Base-by-base conservation (phyloP, 306 rosid species). In the Neltuma alba region DNA sequence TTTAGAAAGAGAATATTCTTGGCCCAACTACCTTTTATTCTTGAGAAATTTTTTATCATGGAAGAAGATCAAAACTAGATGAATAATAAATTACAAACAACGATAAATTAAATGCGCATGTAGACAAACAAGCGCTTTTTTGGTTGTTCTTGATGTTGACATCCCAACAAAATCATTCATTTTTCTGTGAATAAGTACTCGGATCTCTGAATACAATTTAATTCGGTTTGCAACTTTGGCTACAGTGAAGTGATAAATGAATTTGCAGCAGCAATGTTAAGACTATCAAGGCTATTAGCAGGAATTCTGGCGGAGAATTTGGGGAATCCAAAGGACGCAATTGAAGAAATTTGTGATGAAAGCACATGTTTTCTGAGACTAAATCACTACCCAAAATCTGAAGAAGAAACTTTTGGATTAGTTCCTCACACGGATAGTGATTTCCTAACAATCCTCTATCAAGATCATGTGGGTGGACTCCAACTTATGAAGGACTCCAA, bases 401-500 rank as follows among this genome's bases (percentile, higher is more conserved):
- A 78, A 57, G 96, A 90, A 25, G 82, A 89, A 70, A 82, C 83
- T 41, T 83, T 81, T 44, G 98, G 98, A 28, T 76, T 92, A 75
- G 96, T 94, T 69, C 97, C 98, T 36, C 98, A 94, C 80, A 94
- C 98, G 41, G 98, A 94, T 80, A 94, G 97, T 62, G 98, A 92
- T 83, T 94, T 92, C 78, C 93, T 94, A 34, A 94, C 98, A 72
- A 85, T 94, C 76, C 96, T 94, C 16, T 68, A 79, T 80, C 98
- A 94, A 87, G 98, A 94, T 80, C 85, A 89, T 44, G 96, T 90
- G 16, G 97, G 98, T 28, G 98, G 98, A 31, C 97, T 94, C 70
- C 94, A 92, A 58, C 97, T 94, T 77, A 88, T 92, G 97, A 94
- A 94, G 86, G 96, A 89, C 78, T 87, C 90, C 86, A 87, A 89